Evolutionary conservation across 2,329 filamentous ascomycete species (phyloP), one percentile per base, ranked within the genome.

Genomic region (Arthrocladium fulminans): DNA sequence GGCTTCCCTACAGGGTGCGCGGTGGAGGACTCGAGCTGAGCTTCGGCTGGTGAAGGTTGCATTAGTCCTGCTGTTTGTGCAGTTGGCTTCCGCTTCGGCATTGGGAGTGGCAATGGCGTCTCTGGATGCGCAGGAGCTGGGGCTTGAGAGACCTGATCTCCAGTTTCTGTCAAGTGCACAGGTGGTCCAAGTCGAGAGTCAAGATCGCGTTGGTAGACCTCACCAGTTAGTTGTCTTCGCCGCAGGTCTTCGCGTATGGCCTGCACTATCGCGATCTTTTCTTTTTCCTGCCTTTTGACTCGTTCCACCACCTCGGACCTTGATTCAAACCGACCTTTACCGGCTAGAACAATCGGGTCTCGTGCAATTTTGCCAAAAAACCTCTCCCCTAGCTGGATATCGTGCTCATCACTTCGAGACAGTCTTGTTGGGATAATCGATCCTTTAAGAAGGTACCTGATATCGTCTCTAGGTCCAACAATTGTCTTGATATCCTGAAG

Each of bases 281-380:
- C 19, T 19, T 15, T 29, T 29, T 38, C 34, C 19, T 47, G 12
- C 13, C 19, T 17, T 17, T 25, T 13, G 9, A 47, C 25, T 27
- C 44, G 32, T 5, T 12, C 3, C 3, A n/a, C 13, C n/a, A 5
- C 7, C 9, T 47, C 44, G 2, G n/a, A 15, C 2, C 25, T 22
- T 20, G 23, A 25, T 47, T 47, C 44, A 19, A 3, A 19, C 3
- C 44, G 32, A 3, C 44, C 44, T 39, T 39, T 15, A 2, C 20
- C 32, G 15, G 44, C 30, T 25, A 47, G 23, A 5, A 47, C 44
- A 17, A 47, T 47, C 7, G 44, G 23, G 13, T 12, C 34, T 25
- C 44, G 44, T 10, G 32, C 23, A 39, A 47, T 47, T 17, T 47
- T 32, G 32, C 44, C 44, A 25, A 32, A 38, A 9, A 47, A 12